A percentile compares a stretch with the other conserved stretches of the same genome.
phyloP scores from a whole-genome alignment of 805 yeast genomes.

The Candida ipomoeae region DNA sequence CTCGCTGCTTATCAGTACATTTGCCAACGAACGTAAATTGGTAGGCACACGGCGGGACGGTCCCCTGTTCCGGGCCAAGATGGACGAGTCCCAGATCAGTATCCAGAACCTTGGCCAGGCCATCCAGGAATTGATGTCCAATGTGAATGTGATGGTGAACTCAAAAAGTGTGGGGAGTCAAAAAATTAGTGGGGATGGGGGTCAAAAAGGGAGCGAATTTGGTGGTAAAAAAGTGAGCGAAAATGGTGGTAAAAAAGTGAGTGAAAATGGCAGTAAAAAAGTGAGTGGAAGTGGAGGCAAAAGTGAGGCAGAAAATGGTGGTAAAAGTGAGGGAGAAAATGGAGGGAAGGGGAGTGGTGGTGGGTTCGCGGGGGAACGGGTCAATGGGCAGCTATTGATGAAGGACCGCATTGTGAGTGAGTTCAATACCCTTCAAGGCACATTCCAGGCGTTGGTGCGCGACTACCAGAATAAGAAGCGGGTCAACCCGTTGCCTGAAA shows the following conservation, averaged over 20 bases:
- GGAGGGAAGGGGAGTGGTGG: no score
- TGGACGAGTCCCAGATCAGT: conserved; percentile 34
- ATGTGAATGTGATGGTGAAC: conserved; percentile 26
- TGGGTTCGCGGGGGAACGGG: conserved; percentile 11
- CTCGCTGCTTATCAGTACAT: conserved; percentile 45
- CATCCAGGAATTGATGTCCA: conserved; percentile 27
- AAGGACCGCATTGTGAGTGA: conserved; percentile 55
- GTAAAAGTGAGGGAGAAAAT: conserved; percentile 12
- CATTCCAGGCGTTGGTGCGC: conserved; percentile 42
- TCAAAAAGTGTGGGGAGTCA: conserved; percentile 5
- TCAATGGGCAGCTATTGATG: conserved; percentile 34
- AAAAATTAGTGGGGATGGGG: not conserved
- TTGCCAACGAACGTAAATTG: conserved; percentile 46
- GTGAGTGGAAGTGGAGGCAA: not conserved
- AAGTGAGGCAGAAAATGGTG: conserved; percentile 10
- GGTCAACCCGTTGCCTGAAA: conserved; percentile 15
- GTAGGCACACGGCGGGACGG: conserved; percentile 54
- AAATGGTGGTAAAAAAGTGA: not conserved
- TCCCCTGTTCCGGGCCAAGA: conserved; percentile 26
- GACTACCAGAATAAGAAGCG: conserved; percentile 48
- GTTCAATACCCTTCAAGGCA: conserved; percentile 45
- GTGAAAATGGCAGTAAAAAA: not conserved
- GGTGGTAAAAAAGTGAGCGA: not conserved
- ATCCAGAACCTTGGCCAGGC: conserved; percentile 28
- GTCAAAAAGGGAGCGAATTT: not conserved